Evolutionary conservation across 495 filamentous ascomycete species (phyloP).

Genomic region (Lepraria neglecta): DNA sequence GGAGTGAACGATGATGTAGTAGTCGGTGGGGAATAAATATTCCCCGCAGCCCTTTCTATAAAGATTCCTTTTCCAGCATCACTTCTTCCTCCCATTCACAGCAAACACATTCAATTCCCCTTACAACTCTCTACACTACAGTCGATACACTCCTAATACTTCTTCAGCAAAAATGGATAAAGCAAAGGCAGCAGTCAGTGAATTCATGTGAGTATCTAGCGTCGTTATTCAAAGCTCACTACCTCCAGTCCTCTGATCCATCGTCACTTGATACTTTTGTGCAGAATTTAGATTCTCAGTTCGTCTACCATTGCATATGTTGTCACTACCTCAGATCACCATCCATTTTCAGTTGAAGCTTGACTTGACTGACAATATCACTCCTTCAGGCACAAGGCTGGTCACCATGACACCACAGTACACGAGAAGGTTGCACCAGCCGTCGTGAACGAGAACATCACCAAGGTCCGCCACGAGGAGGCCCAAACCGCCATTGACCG

Average conservation of each 20-base stretch:
- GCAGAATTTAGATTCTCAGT: slow-evolving; percentile 19
- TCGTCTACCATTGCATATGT: slow-evolving; percentile 10
- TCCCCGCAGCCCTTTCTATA: slow-evolving; percentile 6
- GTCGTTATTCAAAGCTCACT: slow-evolving; percentile 20
- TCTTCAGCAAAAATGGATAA: slow-evolving; percentile 43
- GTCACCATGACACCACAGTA: slow-evolving; percentile 56
- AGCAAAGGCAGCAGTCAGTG: slow-evolving; percentile 47
- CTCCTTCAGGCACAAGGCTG: slow-evolving; percentile 39
- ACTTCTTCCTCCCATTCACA: neutral
- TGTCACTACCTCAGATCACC: neutral
- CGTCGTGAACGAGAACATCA: slow-evolving; percentile 50
- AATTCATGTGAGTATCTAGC: slow-evolving; percentile 41
- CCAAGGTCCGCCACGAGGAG: slow-evolving; percentile 47
- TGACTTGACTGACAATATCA: neutral
- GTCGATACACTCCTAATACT: neutral
- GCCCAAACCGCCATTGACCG: slow-evolving; percentile 52
- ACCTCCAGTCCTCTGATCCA: slow-evolving; percentile 20
- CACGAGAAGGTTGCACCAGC: slow-evolving; percentile 56
- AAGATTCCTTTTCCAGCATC: neutral
- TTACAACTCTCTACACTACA: neutral
- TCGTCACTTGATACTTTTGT: slow-evolving; percentile 20
- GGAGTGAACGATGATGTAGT: slow-evolving; percentile 5
- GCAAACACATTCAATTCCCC: neutral
- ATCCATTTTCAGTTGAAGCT: neutral
- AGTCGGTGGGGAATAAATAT: neutral